Percentiles rank a stretch among this genome's conserved stretches.
Evolutionary conservation across 495 filamentous ascomycete species (phyloP).

Genomic region (Penicillium coffeae): DNA sequence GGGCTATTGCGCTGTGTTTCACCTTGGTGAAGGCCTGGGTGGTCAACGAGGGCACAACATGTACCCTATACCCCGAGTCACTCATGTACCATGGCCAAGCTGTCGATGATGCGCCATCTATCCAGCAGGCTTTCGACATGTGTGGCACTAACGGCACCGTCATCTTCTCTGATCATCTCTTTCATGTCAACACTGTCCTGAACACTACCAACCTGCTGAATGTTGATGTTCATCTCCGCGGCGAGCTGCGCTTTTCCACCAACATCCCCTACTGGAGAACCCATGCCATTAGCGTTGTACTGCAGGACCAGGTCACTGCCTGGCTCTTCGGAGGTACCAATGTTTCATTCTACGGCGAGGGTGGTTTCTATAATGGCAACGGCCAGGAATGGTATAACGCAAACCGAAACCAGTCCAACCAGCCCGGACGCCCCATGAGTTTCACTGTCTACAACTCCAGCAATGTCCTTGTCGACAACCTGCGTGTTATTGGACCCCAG

Average conservation of each 20-base stretch:
- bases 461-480: constrained; percentile 25
- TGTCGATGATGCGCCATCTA: constrained; percentile 37
- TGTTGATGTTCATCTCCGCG: constrained; percentile 35
- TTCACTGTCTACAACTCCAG: constrained; percentile 37
- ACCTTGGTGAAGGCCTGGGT: constrained; percentile 15
- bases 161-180: constrained; percentile 34
- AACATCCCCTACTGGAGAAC: constrained; percentile 46
- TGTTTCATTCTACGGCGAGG: constrained; percentile 30
- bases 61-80: constrained; percentile 14
- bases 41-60: constrained; percentile 18
- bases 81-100: constrained; percentile 11
- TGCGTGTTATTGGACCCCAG: constrained; percentile 40
- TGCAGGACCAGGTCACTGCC: constrained; percentile 47
- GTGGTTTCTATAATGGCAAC: constrained; percentile 43
- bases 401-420: constrained; percentile 29
- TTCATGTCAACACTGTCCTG: constrained; percentile 38
- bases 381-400: constrained; percentile 45
- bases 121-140: constrained; percentile 37
- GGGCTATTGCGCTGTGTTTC: constrained; percentile 7
- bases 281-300: constrained; percentile 34
- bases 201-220: constrained; percentile 42
- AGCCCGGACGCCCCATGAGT: constrained; percentile 40
- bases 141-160: constrained; percentile 40
- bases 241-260: constrained; percentile 35
- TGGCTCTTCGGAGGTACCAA: constrained; percentile 44